phyloP scores from a whole-genome alignment of 1,284 basidiomycete genomes.

The Leucoagaricus sp. region DNA sequence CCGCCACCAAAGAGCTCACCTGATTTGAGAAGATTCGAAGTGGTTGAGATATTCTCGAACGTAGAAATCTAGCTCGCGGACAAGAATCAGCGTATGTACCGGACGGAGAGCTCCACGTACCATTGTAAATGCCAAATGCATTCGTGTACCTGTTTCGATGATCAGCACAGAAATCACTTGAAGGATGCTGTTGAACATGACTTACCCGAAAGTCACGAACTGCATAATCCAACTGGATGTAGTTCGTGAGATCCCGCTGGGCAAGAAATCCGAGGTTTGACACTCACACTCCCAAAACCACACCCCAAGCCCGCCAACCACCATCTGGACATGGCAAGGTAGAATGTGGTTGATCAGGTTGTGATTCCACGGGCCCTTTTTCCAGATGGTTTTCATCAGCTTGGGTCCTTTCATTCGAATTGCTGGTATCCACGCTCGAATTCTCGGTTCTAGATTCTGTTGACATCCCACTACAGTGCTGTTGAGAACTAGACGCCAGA shows the following conservation, averaged over 20 bases:
- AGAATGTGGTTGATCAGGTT: background rate
- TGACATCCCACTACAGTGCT: background rate
- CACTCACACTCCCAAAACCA: slow-evolving; percentile 39
- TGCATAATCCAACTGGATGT: slow-evolving; percentile 39
- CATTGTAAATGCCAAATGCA: slow-evolving; percentile 42
- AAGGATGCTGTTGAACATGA: background rate
- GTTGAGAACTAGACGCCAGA: too few relatives aligned
- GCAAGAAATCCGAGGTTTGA: slow-evolving; percentile 8
- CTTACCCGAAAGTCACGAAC: slow-evolving; percentile 39
- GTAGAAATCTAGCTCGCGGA: slow-evolving; percentile 35
- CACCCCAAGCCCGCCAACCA: slow-evolving; percentile 36
- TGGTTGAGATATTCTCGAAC: slow-evolving; percentile 38
- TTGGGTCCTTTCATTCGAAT: background rate
- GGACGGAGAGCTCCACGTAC: slow-evolving; percentile 20
- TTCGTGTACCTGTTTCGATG: slow-evolving; percentile 34
- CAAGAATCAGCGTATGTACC: background rate
- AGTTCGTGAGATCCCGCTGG: background rate
- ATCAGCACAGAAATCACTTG: background rate
- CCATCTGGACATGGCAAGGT: slow-evolving; percentile 32
- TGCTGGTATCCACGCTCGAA: background rate
- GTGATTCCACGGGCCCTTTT: background rate
- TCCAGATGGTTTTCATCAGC: background rate
- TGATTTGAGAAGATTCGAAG: slow-evolving; percentile 39
- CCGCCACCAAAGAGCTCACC: slow-evolving; percentile 23
- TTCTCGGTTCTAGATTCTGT: background rate